Conservation (phyloP, 228 moss, liverwort and hornwort genomes). For the Sphagnum fallax region DNA sequence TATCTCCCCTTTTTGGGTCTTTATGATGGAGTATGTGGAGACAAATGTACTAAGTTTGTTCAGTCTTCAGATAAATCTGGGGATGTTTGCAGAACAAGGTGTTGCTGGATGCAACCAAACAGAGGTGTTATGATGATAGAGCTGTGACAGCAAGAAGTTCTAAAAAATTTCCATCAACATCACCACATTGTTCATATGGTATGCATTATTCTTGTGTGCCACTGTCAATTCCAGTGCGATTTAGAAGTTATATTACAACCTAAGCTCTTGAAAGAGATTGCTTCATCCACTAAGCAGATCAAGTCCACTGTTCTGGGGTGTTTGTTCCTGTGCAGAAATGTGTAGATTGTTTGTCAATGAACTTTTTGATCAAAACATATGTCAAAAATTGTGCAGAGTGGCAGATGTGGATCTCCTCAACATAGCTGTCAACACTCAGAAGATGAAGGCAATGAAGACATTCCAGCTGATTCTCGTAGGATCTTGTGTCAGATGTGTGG, state of each 20-base stretch:
- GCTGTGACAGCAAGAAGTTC: slow-evolving; percentile 68
- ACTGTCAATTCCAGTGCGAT: too few relatives aligned
- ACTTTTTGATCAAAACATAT: too few relatives aligned
- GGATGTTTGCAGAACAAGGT: slow-evolving; percentile 29
- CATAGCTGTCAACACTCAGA: slow-evolving; percentile 86
- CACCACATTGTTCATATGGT: slow-evolving; percentile 67
- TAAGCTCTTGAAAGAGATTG: too few relatives aligned
- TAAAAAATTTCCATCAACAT: slow-evolving; percentile 65
- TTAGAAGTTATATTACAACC: too few relatives aligned
- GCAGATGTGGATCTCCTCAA: slow-evolving; percentile 77
- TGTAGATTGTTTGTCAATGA: too few relatives aligned
- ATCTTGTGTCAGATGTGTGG: slow-evolving; percentile 88
- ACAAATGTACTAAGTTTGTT: too few relatives aligned
- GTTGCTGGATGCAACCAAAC: slow-evolving; percentile 68
- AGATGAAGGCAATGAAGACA: slow-evolving; percentile 73
- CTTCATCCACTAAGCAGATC: too few relatives aligned
- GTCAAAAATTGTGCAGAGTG: slow-evolving; percentile 32
- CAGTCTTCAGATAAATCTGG: not conserved
- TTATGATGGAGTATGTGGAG: too few relatives aligned
- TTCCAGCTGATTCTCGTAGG: slow-evolving; percentile 77
- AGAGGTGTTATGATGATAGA: slow-evolving; percentile 83
- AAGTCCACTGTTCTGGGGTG: too few relatives aligned
- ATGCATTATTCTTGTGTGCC: not conserved
- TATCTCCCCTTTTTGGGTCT: too few relatives aligned
- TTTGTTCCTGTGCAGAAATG: too few relatives aligned